Percentiles rank a stretch among this genome's conserved stretches.
Evolutionary conservation across 768 basidiomycete species (phyloP).

Genomic region (Rhizopogon sp.): DNA sequence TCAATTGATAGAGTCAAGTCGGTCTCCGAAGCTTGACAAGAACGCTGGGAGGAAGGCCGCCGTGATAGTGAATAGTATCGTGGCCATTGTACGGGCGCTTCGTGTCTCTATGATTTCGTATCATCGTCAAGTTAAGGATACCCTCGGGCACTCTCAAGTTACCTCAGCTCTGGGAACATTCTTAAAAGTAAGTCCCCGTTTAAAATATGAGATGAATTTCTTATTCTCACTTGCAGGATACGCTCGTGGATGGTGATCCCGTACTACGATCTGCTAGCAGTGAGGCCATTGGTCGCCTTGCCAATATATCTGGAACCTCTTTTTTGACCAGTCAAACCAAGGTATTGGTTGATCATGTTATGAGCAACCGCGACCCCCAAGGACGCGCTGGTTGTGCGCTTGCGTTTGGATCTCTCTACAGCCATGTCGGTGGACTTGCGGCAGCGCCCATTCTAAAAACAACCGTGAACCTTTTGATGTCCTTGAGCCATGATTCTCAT

Average conservation of each 20-base stretch:
- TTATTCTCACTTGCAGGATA: slow-evolving; percentile 44
- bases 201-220: not conserved
- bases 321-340: slow-evolving; percentile 88
- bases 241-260: slow-evolving; percentile 74
- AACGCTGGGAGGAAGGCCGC: slow-evolving; percentile 86
- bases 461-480: slow-evolving; percentile 92
- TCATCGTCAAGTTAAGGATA: slow-evolving; percentile 57
- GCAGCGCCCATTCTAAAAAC: slow-evolving; percentile 94
- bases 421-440: slow-evolving; percentile 88
- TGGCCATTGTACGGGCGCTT: slow-evolving; percentile 69
- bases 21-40: slow-evolving; percentile 77
- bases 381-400: slow-evolving; percentile 91
- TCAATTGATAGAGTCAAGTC: slow-evolving; percentile 58
- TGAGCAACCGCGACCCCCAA: slow-evolving; percentile 90
- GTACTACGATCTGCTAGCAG: slow-evolving; percentile 75
- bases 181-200: slow-evolving; percentile 58
- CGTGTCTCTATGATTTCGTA: slow-evolving; percentile 48
- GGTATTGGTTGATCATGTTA: slow-evolving; percentile 87
- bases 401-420: slow-evolving; percentile 89
- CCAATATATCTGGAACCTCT: slow-evolving; percentile 73
- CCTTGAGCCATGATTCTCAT: slow-evolving; percentile 92
- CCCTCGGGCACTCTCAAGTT: slow-evolving; percentile 61
- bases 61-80: slow-evolving; percentile 71
- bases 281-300: slow-evolving; percentile 84
- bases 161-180: slow-evolving; percentile 60